A percentile compares a stretch with the other conserved stretches of the same genome.
These are phyloP conservation scores for Echinochloa phyllopogon DNA, from an alignment of 176 grass and related monocot species.

Conservation along the genomic window DNA sequence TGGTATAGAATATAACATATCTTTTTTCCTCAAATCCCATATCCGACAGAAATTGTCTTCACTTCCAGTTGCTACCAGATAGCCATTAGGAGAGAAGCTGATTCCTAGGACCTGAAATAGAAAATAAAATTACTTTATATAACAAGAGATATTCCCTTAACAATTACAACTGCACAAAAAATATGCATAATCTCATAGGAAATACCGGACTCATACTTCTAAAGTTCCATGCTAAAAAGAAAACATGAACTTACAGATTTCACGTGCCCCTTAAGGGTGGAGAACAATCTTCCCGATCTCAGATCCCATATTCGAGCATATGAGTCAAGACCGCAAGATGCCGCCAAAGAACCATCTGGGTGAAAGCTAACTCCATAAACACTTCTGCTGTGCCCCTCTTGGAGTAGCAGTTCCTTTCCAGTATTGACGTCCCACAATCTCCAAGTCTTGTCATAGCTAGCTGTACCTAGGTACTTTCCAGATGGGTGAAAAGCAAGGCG, in stretches of 20 bases:
- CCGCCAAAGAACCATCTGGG: constrained; percentile 90
- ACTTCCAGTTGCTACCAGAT: constrained; percentile 86
- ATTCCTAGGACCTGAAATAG: constrained; percentile 77
- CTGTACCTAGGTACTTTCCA: constrained; percentile 89
- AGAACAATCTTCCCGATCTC: constrained; percentile 86
- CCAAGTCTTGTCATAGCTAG: constrained; percentile 99
- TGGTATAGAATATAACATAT: constrained; percentile 85
- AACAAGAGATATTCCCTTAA: neutral
- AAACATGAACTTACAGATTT: constrained; percentile 75
- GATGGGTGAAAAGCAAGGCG: constrained; percentile 96
- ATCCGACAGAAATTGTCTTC: constrained; percentile 96
- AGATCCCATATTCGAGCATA: constrained; percentile 94
- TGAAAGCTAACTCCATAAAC: constrained; percentile 93
- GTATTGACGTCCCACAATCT: constrained; percentile 89
- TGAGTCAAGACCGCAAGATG: constrained; percentile 86
- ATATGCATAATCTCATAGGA: neutral
- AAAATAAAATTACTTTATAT: constrained; percentile 38
- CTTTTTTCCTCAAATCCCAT: constrained; percentile 92
- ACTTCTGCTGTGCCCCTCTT: constrained; percentile 95
- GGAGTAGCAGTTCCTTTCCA: constrained; percentile 83
- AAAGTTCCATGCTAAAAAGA: neutral
- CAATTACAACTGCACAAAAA: constrained; percentile 7
- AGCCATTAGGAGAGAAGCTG: constrained; percentile 91
- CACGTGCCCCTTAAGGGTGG: constrained; percentile 82
- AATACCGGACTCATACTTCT: neutral